Base-by-base conservation (phyloP, 257 asterid genomes). In the Solanum lycopersicoides region DNA sequence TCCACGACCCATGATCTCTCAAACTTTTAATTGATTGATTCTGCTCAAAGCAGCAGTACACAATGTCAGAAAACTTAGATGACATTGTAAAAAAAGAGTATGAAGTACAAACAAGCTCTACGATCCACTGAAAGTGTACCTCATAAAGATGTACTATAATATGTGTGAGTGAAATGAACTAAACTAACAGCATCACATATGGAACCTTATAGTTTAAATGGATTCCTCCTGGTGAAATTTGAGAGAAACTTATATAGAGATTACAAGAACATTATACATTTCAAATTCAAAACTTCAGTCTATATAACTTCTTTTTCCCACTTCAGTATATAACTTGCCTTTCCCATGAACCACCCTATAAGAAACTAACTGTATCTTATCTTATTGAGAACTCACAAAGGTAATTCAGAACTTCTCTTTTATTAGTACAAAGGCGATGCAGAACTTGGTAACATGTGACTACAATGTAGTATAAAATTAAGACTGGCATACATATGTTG, bases 1-100 rank as follows among this genome's bases (percentile, higher is more conserved):
- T 89, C 97, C 98, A 88, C 98, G 96, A 85, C 98, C 94, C 98
- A 93, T 94, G 89, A 65, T 91, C 88, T 74, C 23, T 83, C 86
- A 84, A 84, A 72, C 25, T 41, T 63, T 45, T 47, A 69, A 88
- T 63, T 44, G 73, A 72, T 60, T 82, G 88, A 71, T 84, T 83
- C 91, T 75, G 89, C 77, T 83, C 66, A 77, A 86, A 89, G n/a
- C 12, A 35, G 50, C 86, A 65, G 75, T 21, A 60, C 59, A 88
- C 72, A 41, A 23, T 41, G 15, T 66, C 75, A 83, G 39, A 59
- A 83, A 83, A 37, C 10, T 47, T 80, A 10, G 16, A 80, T 30
- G 44, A 34, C 45, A 50, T 50, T 16, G 30, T 50, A 50, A 47
- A 11, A 30, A 82, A 82, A 50, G 23, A 37, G 10, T 50, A 21